A percentile compares a stretch with the other conserved stretches of the same genome.
These are phyloP conservation scores for Wallacemonas sp. DNA, from an alignment of 208 protist genomes.

Conservation along the genomic window DNA sequence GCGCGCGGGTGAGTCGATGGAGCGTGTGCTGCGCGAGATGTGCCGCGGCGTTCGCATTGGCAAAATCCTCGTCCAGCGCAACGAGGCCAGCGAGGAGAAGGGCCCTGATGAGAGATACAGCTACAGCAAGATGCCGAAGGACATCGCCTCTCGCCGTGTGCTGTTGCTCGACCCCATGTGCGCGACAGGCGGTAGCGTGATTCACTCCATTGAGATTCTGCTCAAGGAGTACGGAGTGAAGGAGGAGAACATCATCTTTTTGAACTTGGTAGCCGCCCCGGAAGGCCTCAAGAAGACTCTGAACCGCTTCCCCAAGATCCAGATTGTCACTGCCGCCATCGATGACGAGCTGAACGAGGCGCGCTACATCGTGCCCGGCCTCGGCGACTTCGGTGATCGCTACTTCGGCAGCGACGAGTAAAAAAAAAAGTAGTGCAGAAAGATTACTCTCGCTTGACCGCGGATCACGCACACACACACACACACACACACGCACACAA, in stretches of 20 bases:
- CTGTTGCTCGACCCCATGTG: conserved; percentile 98
- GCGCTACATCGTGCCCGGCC: conserved; percentile 95
- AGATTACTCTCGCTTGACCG: too few species aligned
- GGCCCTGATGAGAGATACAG: conserved; percentile 87
- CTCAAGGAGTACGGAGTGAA: conserved; percentile 76
- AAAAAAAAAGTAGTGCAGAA: too few species aligned
- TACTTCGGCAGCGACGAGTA: conserved; percentile 93
- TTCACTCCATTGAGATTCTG: conserved; percentile 80
- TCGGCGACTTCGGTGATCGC: conserved; percentile 97
- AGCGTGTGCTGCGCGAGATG: conserved; percentile 91
- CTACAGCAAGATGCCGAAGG: conserved; percentile 96
- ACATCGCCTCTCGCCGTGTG: conserved; percentile 90
- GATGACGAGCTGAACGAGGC: conserved; percentile 91
- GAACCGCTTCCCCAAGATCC: conserved; percentile 71
- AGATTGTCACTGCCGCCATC: conserved; percentile 91
- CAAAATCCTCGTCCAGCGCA: conserved; percentile 98
- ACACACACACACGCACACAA: too few species aligned
- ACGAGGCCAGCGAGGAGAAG: conserved; percentile 91
- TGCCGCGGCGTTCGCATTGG: conserved; percentile 96
- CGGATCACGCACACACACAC: too few species aligned
- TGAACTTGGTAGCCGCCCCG: conserved; percentile 94
- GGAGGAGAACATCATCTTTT: conserved; percentile 96
- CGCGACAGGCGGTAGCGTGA: conserved; percentile 91
- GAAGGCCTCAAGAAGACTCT: conserved; percentile 81
- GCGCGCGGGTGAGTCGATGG: conserved; percentile 97